These are phyloP conservation scores for Platanus orientalis DNA, from an alignment of 164 flowering plant species.

Conservation along the genomic window DNA sequence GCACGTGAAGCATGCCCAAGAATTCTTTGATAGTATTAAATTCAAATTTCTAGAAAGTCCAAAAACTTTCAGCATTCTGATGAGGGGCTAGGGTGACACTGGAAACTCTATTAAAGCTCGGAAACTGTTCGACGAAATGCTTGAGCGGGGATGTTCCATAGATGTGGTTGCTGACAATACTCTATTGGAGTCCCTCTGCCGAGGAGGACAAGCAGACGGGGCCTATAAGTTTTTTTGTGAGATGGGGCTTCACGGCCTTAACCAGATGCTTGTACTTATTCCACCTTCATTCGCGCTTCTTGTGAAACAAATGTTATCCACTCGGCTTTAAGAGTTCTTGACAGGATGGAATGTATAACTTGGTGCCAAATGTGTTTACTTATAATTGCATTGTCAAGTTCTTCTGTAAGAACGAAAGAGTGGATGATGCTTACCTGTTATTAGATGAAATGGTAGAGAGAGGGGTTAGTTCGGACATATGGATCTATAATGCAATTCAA, in stretches of 20 bases:
- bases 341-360: constrained; percentile 60
- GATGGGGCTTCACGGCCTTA: constrained; percentile 47
- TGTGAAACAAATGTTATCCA: constrained; percentile 67
- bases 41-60: constrained; percentile 28
- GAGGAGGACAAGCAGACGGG: constrained; percentile 51
- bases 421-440: constrained; percentile 71
- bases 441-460: constrained; percentile 67
- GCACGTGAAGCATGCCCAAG: constrained; percentile 58
- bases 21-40: constrained; percentile 58
- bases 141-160: constrained; percentile 32
- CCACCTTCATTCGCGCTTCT: constrained; percentile 61
- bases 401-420: constrained; percentile 47
- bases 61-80: constrained; percentile 69
- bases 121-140: constrained; percentile 87
- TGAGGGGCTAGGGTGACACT: constrained; percentile 68
- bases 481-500: constrained; percentile 79
- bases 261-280: constrained; percentile 68
- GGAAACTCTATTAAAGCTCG: constrained; percentile 43
- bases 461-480: constrained; percentile 56
- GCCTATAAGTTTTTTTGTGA: constrained; percentile 55
- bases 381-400: constrained; percentile 64
- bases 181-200: constrained; percentile 61
- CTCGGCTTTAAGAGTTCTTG: constrained; percentile 62
- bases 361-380: constrained; percentile 63
- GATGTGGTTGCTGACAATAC: constrained; percentile 70